Evolutionary conservation across 1,284 basidiomycete genomes (phyloP).

Genomic region (Clitocybe nebularis): DNA sequence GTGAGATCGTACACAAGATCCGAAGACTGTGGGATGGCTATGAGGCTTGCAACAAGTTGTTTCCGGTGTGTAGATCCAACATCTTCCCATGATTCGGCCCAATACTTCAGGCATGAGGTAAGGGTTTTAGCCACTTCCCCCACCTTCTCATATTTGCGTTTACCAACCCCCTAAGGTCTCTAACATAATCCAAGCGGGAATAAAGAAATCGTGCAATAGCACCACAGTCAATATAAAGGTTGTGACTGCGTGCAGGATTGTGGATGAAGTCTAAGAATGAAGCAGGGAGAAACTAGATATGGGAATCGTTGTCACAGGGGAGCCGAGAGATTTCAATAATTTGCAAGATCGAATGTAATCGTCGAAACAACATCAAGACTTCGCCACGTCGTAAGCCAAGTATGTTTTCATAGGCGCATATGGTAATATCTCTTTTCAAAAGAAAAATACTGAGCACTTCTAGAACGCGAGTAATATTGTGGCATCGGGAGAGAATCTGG

Average conservation of each 20-base stretch:
- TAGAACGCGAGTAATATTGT: neutral
- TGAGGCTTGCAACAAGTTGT: no score
- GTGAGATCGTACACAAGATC: no score
- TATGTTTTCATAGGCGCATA: neutral
- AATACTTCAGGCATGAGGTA: no score
- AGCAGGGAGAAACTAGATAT: neutral
- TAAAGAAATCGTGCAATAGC: no score
- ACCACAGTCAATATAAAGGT: neutral
- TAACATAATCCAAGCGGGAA: no score
- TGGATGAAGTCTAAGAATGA: neutral
- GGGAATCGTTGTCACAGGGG: no score
- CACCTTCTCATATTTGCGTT: no score
- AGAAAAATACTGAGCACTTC: neutral
- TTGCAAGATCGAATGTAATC: neutral
- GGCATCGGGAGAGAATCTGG: neutral
- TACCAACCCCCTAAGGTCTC: no score
- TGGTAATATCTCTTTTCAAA: neutral
- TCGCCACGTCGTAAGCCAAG: neutral
- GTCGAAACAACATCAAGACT: neutral
- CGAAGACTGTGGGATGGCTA: no score
- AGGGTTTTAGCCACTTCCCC: no score
- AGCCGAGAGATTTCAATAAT: neutral
- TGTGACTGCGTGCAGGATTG: neutral
- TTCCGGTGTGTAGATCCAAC: no score
- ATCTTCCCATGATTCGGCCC: no score